phyloP scores from a whole-genome alignment of 78 protist species.

The Tieghemostelium lacteum region DNA sequence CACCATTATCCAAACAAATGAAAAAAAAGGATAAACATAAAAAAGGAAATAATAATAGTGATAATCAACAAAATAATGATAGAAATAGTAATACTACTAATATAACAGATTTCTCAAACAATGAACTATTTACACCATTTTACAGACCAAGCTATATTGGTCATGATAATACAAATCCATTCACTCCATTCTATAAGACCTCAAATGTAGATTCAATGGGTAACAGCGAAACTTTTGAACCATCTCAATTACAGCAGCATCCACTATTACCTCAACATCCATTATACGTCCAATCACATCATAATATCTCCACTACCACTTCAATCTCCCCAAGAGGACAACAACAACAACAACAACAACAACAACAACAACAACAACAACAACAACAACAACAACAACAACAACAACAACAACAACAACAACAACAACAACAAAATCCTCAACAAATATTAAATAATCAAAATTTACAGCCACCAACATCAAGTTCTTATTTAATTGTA shows the following conservation, averaged over 20 bases:
- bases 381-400: neutral
- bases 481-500: too few relatives aligned
- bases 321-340: too few relatives aligned
- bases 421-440: neutral
- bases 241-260: too few relatives aligned
- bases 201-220: neutral
- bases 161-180: neutral
- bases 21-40: neutral
- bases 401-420: neutral
- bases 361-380: constrained; percentile 2
- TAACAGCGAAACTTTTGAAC: neutral
- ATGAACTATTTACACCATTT: neutral
- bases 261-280: too few relatives aligned
- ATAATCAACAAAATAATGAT: neutral
- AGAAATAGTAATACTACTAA: constrained; percentile 3
- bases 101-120: neutral
- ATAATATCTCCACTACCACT: too few relatives aligned
- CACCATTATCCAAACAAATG: neutral
- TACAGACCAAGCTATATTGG: too few relatives aligned
- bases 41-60: neutral
- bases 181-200: neutral
- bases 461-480: too few relatives aligned
- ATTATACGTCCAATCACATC: too few relatives aligned
- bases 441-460: too few relatives aligned
- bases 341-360: neutral